A percentile compares a stretch with the other conserved stretches of the same genome.
These are phyloP conservation scores for Musa schizocarpa DNA, from an alignment of 176 grass and related monocot genomes.

Conservation along the genomic window DNA sequence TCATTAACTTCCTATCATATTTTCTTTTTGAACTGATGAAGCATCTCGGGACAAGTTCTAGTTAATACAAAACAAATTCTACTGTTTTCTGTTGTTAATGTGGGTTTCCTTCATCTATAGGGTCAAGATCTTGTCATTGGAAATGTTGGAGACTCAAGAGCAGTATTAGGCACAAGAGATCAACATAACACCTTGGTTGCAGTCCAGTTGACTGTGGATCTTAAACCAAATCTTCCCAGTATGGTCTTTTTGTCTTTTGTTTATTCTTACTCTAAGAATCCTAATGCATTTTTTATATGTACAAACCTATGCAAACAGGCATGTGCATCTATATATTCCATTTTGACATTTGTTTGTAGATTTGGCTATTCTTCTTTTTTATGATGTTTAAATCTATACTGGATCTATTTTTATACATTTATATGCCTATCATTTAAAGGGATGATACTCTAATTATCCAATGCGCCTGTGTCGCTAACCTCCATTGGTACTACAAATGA, in stretches of 20 bases:
- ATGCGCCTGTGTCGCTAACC: no score
- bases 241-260: slow-evolving; percentile 6
- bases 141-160: slow-evolving; percentile 91
- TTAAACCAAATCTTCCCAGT: slow-evolving; percentile 96
- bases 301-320: no score
- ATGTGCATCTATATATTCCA: no score
- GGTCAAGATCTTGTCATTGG: slow-evolving; percentile 79
- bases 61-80: not conserved
- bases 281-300: no score
- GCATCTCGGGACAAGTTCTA: not conserved
- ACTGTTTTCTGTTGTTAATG: slow-evolving; percentile 8
- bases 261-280: no score
- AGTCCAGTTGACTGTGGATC: slow-evolving; percentile 77
- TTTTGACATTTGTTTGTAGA: no score
- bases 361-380: no score
- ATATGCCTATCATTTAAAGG: no score
- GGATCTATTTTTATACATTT: no score
- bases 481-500: no score
- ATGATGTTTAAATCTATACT: no score
- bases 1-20: not conserved
- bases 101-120: slow-evolving; percentile 18
- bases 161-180: slow-evolving; percentile 74
- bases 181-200: slow-evolving; percentile 53
- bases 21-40: not conserved
- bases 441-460: no score